Evolutionary conservation across 139 green algal species (phyloP), one percentile per base, ranked within the genome.

Genomic region (Picocystis salinarum): DNA sequence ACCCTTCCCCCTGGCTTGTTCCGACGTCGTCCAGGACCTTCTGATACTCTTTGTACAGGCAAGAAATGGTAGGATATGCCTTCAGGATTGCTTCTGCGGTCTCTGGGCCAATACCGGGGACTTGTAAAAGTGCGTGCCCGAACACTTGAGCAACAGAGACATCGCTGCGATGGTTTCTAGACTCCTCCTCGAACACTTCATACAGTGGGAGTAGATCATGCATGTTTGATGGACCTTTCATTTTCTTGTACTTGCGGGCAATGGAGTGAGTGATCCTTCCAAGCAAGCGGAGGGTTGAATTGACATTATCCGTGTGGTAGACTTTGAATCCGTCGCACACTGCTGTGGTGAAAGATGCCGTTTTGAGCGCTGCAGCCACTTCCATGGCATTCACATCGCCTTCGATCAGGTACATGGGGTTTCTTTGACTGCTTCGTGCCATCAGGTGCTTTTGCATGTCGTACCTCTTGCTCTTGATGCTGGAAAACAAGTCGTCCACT

Each of bases 331-430:
- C 64, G 29, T 70, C 46, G 2, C 47, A 17, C 5, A 71, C 42
- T 40, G 72, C 56, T 0, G 51, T 67, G 9, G 44, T 23, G 6
- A 52, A 39, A 2, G 22, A 39, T 4, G 69, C 64, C 3, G 64
- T 83, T 29, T 73, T 70, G 6, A 64, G 39, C 22, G 48, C 42
- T 41, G 74, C 10, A 4, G 48, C 34, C 6, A 37, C 20, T 28
- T 77, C 22, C 3, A 42, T 33, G 19, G 31, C 42, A 23, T 80
- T 61, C 1, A 59, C 52, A 30, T 83, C 53, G 0, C 74, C 77
- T 48, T 89, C 77, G 0, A 89, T 1, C 10, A 89, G 59, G 52
- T 89, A 89, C 19, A 71, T 50, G 15, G 71, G 15, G 28, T 55
- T 52, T 12, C 45, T 50, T 54, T 85, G 39, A 6, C 77, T 74